Evolutionary conservation across 2,329 filamentous ascomycete species (phyloP).

Genomic region (Graphilbum ipis-grandicollis): DNA sequence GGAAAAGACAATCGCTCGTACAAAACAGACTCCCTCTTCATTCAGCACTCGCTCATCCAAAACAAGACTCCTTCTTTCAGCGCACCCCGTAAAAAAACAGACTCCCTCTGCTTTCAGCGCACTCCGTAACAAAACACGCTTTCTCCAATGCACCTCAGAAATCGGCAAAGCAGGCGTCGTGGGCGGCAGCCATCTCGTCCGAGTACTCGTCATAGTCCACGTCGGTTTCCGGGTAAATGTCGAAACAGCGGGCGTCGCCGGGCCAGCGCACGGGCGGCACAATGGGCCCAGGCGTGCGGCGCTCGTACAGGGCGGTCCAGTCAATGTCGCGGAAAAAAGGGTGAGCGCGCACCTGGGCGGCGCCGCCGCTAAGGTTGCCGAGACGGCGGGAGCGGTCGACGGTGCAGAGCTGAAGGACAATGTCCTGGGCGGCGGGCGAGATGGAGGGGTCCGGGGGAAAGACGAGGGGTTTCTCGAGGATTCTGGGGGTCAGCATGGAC

Average conservation of each 20-base stretch:
- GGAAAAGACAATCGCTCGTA: no score
- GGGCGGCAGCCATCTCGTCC: constrained; percentile 48
- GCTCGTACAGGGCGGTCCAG: constrained; percentile 55
- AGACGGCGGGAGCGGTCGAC: constrained; percentile 63
- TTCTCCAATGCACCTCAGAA: constrained; percentile 28
- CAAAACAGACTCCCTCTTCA: no score
- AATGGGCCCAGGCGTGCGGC: constrained; percentile 51
- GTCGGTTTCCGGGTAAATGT: constrained; percentile 65
- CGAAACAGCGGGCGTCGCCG: constrained; percentile 67
- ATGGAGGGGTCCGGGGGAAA: constrained; percentile 53
- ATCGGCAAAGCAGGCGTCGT: constrained; percentile 53
- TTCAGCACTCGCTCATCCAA: no score
- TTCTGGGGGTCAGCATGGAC: constrained; percentile 27
- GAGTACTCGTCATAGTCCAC: constrained; percentile 48
- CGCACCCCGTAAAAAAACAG: no score
- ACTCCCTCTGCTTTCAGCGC: no score
- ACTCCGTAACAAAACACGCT: no score
- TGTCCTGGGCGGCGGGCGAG: constrained; percentile 51
- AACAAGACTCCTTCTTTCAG: no score
- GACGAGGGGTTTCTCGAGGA: constrained; percentile 59
- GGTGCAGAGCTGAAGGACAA: constrained; percentile 61
- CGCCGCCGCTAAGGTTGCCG: constrained; percentile 63
- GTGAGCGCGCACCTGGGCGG: constrained; percentile 54
- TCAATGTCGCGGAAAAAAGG: constrained; percentile 57
- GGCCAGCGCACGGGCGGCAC: constrained; percentile 55